phyloP scores from a whole-genome alignment of 257 asterid genomes.

The Ligustrum vulgare region DNA sequence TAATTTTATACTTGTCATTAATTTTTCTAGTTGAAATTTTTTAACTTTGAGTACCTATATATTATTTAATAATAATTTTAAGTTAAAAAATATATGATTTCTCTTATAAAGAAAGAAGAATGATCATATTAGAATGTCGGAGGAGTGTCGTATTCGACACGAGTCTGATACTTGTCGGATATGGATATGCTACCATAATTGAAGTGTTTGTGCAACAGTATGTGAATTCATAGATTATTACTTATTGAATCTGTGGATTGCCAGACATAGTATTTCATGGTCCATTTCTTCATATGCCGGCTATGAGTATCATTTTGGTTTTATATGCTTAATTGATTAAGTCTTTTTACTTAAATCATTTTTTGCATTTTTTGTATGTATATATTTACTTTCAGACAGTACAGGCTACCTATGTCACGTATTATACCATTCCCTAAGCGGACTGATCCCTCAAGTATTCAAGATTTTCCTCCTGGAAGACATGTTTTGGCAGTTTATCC shows the following conservation, averaged over 20 bases:
- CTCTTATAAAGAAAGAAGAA: too few relatives aligned
- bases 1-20: too few relatives aligned
- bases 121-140: too few relatives aligned
- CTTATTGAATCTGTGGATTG: background rate
- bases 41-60: too few relatives aligned
- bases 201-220: too few relatives aligned
- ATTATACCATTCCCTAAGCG: slow-evolving; percentile 91
- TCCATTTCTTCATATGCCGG: background rate
- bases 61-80: too few relatives aligned
- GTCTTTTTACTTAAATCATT: background rate
- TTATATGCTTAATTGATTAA: background rate
- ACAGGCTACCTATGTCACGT: slow-evolving; percentile 85
- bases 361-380: background rate
- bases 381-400: slow-evolving; percentile 60
- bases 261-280: background rate
- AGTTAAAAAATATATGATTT: too few relatives aligned
- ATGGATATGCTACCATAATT: too few relatives aligned
- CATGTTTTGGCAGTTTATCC: slow-evolving; percentile 98
- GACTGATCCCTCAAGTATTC: slow-evolving; percentile 62
- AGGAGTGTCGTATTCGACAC: too few relatives aligned
- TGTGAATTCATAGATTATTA: background rate
- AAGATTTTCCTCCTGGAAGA: slow-evolving; percentile 77
- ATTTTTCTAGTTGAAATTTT: too few relatives aligned
- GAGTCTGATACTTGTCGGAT: too few relatives aligned
- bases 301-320: background rate